Base-by-base conservation (phyloP, 192 early-diverging fungal species). In the Gaertneriomyces sp. region DNA sequence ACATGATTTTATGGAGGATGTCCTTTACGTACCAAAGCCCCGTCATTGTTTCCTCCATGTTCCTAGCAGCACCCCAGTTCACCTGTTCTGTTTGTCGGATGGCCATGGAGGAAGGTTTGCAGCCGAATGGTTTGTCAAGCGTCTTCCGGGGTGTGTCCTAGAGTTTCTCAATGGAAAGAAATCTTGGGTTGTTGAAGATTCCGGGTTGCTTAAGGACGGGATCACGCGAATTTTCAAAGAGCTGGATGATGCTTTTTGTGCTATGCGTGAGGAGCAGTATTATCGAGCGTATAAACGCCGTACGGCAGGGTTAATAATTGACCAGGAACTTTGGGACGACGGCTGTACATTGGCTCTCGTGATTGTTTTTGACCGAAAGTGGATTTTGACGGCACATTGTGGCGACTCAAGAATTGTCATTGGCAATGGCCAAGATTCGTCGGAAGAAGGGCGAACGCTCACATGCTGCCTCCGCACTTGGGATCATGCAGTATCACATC, bases 61-160 rank as follows among this genome's bases (percentile, higher is more conserved):
- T 9, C 38, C 16, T 19, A 50, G 12, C 7, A 43, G 46, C 11
- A 16, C 11, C 6, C n/a, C 61, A n/a, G 17, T 62, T 40, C 68
- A 20, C 38, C 40, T 70, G 38, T 70, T 70, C 57, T 49, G 42
- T 41, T 16, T 70, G 14, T 60, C 68, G 10, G 68, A 70, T 41
- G 68, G 68, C 20, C 68, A 70, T 63, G 68, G 68, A 44, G 68
- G 68, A 1, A 17, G 68, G 19, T 7, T 17, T 7, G 68, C 68
- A 12, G 68, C 68, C 10, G 53, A 20, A 43, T 70, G 68, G 68
- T 70, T 70, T 70, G 51, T 25, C 11, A 8, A 46, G 8, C 68
- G 61, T 16, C 14, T 64, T 0, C 67, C 67, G 2, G 49, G 17
- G 10, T 12, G 8, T 5, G n/a, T 66, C 4, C n/a, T 20, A 20